A percentile compares a stretch with the other conserved stretches of the same genome.
Conservation (phyloP, 306 rosid genomes). For the Abrus pulchellus region DNA sequence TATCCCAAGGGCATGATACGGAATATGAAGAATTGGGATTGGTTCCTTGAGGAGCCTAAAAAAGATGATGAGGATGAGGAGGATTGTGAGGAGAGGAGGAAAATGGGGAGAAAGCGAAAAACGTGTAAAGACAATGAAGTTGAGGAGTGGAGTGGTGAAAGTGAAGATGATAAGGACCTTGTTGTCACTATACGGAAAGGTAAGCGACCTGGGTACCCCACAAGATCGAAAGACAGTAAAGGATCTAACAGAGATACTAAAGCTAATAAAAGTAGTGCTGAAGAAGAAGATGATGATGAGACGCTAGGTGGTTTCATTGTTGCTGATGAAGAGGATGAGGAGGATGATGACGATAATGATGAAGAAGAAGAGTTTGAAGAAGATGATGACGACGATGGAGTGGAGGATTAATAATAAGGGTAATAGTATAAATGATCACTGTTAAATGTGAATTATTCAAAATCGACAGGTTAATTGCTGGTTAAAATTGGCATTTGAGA, state of each 20-base stretch:
- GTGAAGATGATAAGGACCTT: conserved; percentile 62
- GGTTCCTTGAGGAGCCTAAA: conserved; percentile 78
- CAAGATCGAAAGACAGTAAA: conserved; percentile 62
- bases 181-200: conserved; percentile 58
- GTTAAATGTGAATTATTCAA: background rate
- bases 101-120: conserved; percentile 60
- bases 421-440: background rate
- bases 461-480: background rate
- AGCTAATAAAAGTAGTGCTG: conserved; percentile 36
- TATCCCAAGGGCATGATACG: conserved; percentile 72
- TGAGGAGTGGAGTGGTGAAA: conserved; percentile 77
- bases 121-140: conserved; percentile 53
- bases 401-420: conserved; percentile 42
- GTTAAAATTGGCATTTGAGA: background rate
- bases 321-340: conserved; percentile 63
- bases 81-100: conserved; percentile 47
- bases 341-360: conserved; percentile 46
- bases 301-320: conserved; percentile 80
- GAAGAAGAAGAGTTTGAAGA: conserved; percentile 61
- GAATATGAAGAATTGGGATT: conserved; percentile 70
- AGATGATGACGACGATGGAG: conserved; percentile 47
- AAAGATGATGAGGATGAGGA: conserved; percentile 62
- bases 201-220: conserved; percentile 59
- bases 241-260: conserved; percentile 43
- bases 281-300: conserved; percentile 54